A percentile compares a stretch with the other conserved stretches of the same genome.
Conservation (phyloP, 2,329 filamentous ascomycete genomes). For the Apiospora aurea region DNA sequence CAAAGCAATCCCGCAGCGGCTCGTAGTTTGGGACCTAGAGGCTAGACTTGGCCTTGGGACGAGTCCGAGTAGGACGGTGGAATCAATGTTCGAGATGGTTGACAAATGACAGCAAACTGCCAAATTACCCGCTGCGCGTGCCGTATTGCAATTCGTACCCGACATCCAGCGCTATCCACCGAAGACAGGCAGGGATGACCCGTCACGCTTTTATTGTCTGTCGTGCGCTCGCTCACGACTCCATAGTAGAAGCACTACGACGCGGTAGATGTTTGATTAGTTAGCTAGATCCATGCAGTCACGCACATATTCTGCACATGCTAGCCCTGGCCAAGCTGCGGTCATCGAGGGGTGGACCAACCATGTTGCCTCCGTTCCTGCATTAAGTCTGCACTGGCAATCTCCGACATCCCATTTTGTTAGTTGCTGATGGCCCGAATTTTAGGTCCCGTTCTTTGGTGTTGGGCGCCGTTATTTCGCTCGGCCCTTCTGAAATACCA, state of each 20-base stretch:
- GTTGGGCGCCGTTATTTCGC: conserved; percentile 11
- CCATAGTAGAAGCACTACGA: neutral
- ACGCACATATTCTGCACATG: conserved; percentile 14
- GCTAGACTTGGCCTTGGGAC: neutral
- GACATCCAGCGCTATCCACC: neutral
- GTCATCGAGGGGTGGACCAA: conserved; percentile 11
- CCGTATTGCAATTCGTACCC: neutral
- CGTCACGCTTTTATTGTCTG: neutral
- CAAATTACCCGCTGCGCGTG: neutral
- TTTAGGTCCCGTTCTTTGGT: conserved; percentile 15
- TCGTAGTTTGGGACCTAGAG: neutral
- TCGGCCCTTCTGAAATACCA: conserved; percentile 11
- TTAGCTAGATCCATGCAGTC: conserved; percentile 11
- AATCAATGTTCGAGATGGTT: neutral
- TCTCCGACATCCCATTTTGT: conserved; percentile 21
- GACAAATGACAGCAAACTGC: neutral
- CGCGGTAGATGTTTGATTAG: conserved; percentile 17
- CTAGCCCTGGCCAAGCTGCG: conserved; percentile 8
- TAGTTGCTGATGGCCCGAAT: conserved; percentile 11
- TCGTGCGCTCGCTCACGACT: neutral
- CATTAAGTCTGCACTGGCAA: conserved; percentile 7
- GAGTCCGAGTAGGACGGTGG: conserved; percentile 7
- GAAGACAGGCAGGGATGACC: conserved; percentile 4
- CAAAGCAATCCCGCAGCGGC: neutral
- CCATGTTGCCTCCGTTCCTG: conserved; percentile 17